Evolutionary conservation across 208 protist species (phyloP).

Genomic region (Herpetomonas samuelpessoai): DNA sequence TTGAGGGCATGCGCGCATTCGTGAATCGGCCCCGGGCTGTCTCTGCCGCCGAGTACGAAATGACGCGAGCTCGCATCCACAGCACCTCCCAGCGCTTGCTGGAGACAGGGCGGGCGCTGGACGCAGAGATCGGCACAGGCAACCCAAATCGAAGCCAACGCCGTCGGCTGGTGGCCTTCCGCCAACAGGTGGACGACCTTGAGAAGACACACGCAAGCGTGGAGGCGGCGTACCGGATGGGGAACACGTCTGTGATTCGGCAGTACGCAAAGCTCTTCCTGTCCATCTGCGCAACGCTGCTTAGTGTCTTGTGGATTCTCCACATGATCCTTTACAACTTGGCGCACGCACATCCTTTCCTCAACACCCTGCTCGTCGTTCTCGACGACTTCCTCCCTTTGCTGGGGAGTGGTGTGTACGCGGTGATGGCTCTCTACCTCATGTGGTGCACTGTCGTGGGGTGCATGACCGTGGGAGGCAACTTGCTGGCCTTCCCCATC

Average conservation of each 20-base stretch:
- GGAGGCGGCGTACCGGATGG: constrained; percentile 71
- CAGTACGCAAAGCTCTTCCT: constrained; percentile 36
- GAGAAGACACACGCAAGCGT: constrained; percentile 65
- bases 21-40: constrained; percentile 70
- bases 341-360: constrained; percentile 50
- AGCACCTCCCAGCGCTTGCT: constrained; percentile 65
- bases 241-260: constrained; percentile 53
- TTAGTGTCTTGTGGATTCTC: constrained; percentile 81
- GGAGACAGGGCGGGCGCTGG: constrained; percentile 51
- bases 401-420: constrained; percentile 85
- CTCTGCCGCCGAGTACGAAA: constrained; percentile 68
- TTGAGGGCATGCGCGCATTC: constrained; percentile 78
- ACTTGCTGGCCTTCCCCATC: constrained; percentile 60
- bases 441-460: constrained; percentile 86
- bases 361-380: constrained; percentile 68
- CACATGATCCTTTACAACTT: constrained; percentile 88
- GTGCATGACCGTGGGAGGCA: constrained; percentile 79
- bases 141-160: constrained; percentile 27
- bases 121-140: constrained; percentile 31
- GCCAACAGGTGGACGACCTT: constrained; percentile 71
- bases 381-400: constrained; percentile 78
- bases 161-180: constrained; percentile 60
- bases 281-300: constrained; percentile 33
- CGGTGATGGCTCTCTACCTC: constrained; percentile 86
- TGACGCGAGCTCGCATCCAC: constrained; percentile 54